These are phyloP conservation scores for Ascocoryne sarcoides DNA, from an alignment of 2,329 filamentous ascomycete genomes.

Conservation along the genomic window DNA sequence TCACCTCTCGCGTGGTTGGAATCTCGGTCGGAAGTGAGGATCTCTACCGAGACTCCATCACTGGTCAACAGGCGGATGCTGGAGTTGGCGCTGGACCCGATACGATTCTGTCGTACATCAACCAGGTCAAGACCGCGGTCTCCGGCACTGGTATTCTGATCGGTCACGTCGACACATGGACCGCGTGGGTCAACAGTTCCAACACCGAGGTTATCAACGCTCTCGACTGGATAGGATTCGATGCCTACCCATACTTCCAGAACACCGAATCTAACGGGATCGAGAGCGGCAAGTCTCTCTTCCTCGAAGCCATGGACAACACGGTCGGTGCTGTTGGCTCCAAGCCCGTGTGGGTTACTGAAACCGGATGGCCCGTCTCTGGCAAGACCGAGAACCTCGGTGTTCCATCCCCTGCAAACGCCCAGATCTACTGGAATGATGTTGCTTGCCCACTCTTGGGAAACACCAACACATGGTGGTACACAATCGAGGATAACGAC, in stretches of 20 bases:
- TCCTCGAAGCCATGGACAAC: constrained; percentile 55
- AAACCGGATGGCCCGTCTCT: constrained; percentile 78
- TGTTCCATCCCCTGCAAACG: constrained; percentile 56
- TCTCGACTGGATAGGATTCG: constrained; percentile 73
- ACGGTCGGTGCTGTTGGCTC: constrained; percentile 50
- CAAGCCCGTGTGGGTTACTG: constrained; percentile 77
- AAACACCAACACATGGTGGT: constrained; percentile 64
- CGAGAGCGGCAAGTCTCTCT: constrained; percentile 53
- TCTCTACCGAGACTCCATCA: constrained; percentile 70
- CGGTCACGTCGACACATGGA: constrained; percentile 89
- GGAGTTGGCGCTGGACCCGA: constrained; percentile 55
- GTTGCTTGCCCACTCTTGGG: constrained; percentile 66
- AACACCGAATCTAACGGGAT: constrained; percentile 58
- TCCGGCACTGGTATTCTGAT: constrained; percentile 53
- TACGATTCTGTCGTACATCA: constrained; percentile 60
- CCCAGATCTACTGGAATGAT: constrained; percentile 71
- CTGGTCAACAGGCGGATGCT: constrained; percentile 53
- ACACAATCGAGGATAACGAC: constrained; percentile 62
- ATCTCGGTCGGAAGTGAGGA: constrained; percentile 86
- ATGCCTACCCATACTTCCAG: constrained; percentile 81
- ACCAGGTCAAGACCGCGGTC: constrained; percentile 55
- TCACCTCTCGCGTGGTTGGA: constrained; percentile 62
- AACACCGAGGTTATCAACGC: constrained; percentile 63
- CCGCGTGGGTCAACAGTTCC: constrained; percentile 62
- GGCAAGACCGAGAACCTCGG: constrained; percentile 55